Evolutionary conservation across 164 flowering plant genomes (phyloP).

Genomic region (Cinnamomum chago): DNA sequence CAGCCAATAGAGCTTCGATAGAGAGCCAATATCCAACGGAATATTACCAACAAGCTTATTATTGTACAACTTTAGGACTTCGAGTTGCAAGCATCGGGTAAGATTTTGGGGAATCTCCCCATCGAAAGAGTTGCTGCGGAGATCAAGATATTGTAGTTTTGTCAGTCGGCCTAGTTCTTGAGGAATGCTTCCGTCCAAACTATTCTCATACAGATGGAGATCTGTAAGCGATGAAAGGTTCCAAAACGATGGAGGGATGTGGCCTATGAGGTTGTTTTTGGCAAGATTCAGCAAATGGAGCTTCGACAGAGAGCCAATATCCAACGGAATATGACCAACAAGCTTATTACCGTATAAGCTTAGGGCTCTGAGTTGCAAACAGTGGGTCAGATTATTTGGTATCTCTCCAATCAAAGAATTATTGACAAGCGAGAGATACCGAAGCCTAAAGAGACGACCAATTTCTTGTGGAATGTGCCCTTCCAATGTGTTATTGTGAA

Average conservation of each 20-base stretch:
- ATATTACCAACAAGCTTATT: slow-evolving; percentile 4
- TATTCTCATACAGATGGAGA: no score
- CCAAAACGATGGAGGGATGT: neutral
- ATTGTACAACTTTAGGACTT: fast-evolving
- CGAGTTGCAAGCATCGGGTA: neutral
- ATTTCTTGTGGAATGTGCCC: slow-evolving; percentile 32
- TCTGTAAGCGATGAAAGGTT: neutral
- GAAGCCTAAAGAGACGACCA: slow-evolving; percentile 25
- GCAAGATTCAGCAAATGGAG: neutral
- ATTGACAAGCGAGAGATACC: slow-evolving; percentile 21
- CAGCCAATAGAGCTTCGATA: neutral
- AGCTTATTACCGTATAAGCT: slow-evolving; percentile 7
- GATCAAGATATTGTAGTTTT: slow-evolving; percentile 21
- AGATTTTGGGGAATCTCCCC: slow-evolving; percentile 34
- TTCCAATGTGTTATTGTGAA: slow-evolving; percentile 26
- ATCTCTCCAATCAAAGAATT: slow-evolving; percentile 29
- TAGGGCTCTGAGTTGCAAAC: slow-evolving; percentile 18
- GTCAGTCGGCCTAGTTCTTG: slow-evolving; percentile 21
- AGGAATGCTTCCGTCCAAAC: slow-evolving; percentile 16
- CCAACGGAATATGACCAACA: neutral
- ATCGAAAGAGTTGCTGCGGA: slow-evolving; percentile 25
- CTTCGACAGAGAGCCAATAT: neutral
- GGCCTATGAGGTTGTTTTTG: neutral
- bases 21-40: neutral
- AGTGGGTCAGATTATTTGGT: slow-evolving; percentile 23